Conservation (phyloP, 2,329 filamentous ascomycete genomes). For the Epichloe sibirici region DNA sequence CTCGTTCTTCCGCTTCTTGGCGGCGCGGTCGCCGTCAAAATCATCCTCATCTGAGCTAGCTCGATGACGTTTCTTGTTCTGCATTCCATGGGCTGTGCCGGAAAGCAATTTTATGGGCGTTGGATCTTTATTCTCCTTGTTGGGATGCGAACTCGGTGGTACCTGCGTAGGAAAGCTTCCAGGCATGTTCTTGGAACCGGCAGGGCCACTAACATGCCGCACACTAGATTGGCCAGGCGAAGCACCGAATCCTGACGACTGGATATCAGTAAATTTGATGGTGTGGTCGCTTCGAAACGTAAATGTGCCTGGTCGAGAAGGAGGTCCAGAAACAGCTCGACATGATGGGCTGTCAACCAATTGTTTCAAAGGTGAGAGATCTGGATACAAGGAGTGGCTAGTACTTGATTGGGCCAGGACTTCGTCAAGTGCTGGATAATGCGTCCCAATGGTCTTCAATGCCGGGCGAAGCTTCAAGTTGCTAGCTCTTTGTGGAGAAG, state of each 20-base stretch:
- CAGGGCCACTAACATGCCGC: conserved; percentile 45
- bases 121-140: conserved; percentile 45
- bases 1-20: conserved; percentile 47
- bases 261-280: conserved; percentile 40
- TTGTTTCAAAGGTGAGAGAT: conserved; percentile 32
- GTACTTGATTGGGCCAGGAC: conserved; percentile 15
- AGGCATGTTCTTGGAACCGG: conserved; percentile 36
- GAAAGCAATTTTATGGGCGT: conserved; percentile 22
- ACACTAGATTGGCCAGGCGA: conserved; percentile 48
- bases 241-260: conserved; percentile 41
- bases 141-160: conserved; percentile 23
- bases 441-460: conserved; percentile 10
- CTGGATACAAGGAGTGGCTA: conserved; percentile 37
- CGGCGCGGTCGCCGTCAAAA: conserved; percentile 34
- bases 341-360: conserved; percentile 16
- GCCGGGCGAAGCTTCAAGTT: conserved; percentile 31
- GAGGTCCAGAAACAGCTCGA: conserved; percentile 15
- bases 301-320: conserved; percentile 44
- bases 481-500: conserved; percentile 41
- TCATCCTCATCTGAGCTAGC: conserved; percentile 45
- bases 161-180: conserved; percentile 37
- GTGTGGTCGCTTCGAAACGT: conserved; percentile 56
- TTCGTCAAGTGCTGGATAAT: conserved; percentile 19
- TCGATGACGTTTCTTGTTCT: conserved; percentile 54
- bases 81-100: conserved; percentile 48